Conservation (phyloP, 202 grass and related monocot species). For the Hordeum pubiflorum region DNA sequence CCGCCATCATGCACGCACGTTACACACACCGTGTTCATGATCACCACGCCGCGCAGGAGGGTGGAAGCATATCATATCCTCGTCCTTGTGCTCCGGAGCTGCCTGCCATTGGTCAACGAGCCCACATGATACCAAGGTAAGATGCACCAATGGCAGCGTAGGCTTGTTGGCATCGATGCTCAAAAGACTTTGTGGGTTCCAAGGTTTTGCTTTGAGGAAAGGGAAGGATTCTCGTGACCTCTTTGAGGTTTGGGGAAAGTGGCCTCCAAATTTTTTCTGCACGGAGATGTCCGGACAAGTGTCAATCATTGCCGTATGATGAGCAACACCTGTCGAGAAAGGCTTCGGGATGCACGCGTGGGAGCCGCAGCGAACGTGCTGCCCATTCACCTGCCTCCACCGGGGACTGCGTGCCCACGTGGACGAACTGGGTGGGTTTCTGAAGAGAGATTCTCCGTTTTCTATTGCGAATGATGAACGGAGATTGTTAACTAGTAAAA, state of each 20-base stretch:
- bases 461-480: too few species aligned
- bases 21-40: neutral
- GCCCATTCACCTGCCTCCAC: neutral
- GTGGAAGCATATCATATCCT: neutral
- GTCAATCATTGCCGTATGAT: conserved; percentile 45
- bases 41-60: neutral
- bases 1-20: neutral
- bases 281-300: conserved; percentile 19
- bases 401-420: too few species aligned
- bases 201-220: conserved; percentile 33
- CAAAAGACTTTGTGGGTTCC: conserved; percentile 12
- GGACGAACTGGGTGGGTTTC: too few species aligned
- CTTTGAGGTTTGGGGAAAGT: conserved; percentile 14
- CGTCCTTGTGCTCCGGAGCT: conserved; percentile 29
- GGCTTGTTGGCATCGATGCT: neutral
- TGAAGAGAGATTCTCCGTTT: too few species aligned
- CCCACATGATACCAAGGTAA: neutral
- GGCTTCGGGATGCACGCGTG: neutral
- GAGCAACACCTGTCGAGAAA: conserved; percentile 36
- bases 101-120: neutral
- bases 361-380: neutral
- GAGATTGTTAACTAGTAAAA: too few species aligned
- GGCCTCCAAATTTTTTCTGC: neutral
- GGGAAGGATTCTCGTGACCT: neutral
- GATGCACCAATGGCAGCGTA: neutral